Percentiles rank a stretch among this genome's conserved stretches.
Evolutionary conservation across 2,329 filamentous ascomycete species (phyloP).

Genomic region (Helicocarpus griseus): DNA sequence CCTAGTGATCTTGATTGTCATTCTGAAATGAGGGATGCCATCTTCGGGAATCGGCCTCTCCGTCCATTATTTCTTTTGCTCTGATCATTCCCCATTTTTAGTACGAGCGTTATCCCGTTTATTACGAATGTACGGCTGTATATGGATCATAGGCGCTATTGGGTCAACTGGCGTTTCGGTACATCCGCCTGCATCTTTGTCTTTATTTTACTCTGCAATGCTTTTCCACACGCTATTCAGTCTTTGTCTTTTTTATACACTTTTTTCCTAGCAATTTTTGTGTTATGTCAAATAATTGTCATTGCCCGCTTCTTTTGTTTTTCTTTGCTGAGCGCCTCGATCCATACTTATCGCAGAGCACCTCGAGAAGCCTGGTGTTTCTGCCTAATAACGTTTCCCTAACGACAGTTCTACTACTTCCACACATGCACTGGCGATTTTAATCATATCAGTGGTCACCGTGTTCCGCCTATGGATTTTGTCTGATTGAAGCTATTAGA

Average conservation of each 20-base stretch:
- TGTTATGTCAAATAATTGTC: not conserved
- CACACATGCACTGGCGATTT: not conserved
- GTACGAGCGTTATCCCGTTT: slow-evolving; percentile 3
- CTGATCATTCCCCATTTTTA: not conserved
- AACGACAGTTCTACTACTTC: not conserved
- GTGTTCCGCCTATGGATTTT: not conserved
- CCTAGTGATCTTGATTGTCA: slow-evolving; percentile 69
- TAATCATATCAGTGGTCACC: not conserved
- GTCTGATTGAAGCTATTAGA: too few species aligned
- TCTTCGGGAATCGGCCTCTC: not conserved
- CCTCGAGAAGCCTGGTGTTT: not conserved
- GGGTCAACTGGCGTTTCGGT: not conserved
- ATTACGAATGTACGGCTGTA: slow-evolving; percentile 1
- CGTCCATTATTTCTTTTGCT: not conserved
- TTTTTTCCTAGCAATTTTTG: too few species aligned
- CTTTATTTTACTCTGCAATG: not conserved
- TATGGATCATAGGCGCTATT: not conserved
- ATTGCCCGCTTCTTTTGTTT: not conserved
- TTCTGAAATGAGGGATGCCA: slow-evolving; percentile 53
- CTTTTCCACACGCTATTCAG: too few species aligned
- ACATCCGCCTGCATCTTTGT: not conserved
- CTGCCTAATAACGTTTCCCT: not conserved
- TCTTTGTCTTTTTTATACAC: not conserved
- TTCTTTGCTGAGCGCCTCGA: not conserved
- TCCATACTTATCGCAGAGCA: not conserved